A percentile compares a stretch with the other conserved stretches of the same genome.
Evolutionary conservation across 2,329 filamentous ascomycete species (phyloP).

Genomic region (Neopestalotiopsis sp.): DNA sequence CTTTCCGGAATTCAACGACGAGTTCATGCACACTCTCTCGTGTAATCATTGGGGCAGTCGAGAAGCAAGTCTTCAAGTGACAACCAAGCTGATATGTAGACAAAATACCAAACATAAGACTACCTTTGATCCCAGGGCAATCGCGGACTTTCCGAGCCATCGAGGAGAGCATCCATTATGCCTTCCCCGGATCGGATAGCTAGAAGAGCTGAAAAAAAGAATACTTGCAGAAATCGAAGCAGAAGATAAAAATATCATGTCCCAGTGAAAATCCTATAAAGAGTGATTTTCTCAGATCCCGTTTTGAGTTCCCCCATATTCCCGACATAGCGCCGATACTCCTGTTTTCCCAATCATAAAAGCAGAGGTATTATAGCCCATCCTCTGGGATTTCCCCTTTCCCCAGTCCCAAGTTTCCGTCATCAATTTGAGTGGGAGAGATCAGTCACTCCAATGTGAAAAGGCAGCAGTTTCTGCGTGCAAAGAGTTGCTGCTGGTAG

Average conservation of each 20-base stretch:
- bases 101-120: neutral
- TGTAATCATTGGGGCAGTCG: neutral
- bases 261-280: conserved; percentile 4
- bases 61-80: neutral
- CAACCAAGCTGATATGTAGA: neutral
- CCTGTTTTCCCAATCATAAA: neutral
- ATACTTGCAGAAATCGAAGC: neutral
- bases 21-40: neutral
- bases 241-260: neutral
- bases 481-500: neutral
- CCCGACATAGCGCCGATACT: neutral
- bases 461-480: neutral
- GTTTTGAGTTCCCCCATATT: neutral
- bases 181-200: neutral
- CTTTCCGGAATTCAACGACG: neutral
- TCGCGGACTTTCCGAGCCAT: neutral
- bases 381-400: neutral
- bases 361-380: neutral
- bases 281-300: neutral
- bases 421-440: neutral
- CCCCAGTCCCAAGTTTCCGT: neutral
- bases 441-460: neutral
- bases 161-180: neutral
- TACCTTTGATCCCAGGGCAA: neutral
- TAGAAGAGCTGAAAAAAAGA: neutral